A percentile compares a stretch with the other conserved stretches of the same genome.
These are phyloP conservation scores for Chaetomium globosum DNA, from an alignment of 2,329 filamentous ascomycete genomes.

Conservation along the genomic window DNA sequence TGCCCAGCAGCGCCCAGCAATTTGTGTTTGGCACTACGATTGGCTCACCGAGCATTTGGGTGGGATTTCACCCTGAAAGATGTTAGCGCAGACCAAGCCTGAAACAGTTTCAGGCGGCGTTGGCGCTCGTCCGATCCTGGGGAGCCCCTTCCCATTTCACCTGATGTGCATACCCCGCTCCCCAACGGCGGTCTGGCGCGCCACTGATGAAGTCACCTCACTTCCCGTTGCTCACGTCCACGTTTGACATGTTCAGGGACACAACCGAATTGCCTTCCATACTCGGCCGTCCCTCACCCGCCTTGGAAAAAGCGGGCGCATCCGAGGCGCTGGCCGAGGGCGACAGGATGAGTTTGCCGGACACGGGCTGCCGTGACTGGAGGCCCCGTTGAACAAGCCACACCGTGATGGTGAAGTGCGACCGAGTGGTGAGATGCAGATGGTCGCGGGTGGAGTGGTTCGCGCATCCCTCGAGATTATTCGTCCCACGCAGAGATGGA, in stretches of 20 bases:
- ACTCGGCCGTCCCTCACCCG: not conserved
- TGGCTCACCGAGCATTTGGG: constrained; percentile 19
- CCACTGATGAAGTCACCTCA: constrained; percentile 24
- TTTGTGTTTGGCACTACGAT: constrained; percentile 11
- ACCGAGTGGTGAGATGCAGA: constrained; percentile 4
- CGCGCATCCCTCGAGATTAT: constrained; percentile 14
- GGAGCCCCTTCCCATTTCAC: constrained; percentile 30
- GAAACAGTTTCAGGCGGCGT: constrained; percentile 33
- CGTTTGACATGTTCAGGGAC: not conserved
- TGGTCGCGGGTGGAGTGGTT: constrained; percentile 10
- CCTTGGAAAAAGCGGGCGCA: not conserved
- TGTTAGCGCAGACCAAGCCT: constrained; percentile 18
- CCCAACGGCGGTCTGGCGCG: constrained; percentile 19
- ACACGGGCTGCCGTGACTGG: constrained; percentile 25
- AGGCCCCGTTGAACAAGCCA: constrained; percentile 22
- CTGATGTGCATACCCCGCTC: constrained; percentile 25
- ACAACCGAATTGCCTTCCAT: not conserved
- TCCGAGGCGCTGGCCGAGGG: not conserved
- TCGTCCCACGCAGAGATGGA: constrained; percentile 10
- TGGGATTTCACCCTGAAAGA: constrained; percentile 15
- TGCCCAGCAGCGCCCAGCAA: constrained; percentile 4
- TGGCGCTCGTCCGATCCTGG: constrained; percentile 24
- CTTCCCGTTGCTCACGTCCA: not conserved
- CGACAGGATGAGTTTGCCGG: constrained; percentile 17
- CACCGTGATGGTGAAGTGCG: constrained; percentile 16